Conservation (phyloP, 352 stramenopile species). For the Phytophthora colocasiae region DNA sequence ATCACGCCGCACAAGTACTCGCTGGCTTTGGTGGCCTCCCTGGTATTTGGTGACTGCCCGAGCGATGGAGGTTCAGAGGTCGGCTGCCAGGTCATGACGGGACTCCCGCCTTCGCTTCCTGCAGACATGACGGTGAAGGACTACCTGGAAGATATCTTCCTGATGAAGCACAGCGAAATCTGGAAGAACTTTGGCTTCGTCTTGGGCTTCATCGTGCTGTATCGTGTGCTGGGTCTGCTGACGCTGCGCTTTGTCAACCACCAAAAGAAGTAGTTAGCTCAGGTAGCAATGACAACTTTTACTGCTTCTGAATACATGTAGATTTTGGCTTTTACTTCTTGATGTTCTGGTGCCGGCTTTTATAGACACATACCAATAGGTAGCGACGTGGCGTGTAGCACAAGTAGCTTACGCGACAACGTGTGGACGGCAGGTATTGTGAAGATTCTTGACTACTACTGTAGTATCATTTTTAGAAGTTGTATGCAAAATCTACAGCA, state of each 20-base stretch:
- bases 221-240: constrained; percentile 22
- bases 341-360: no score
- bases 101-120: constrained; percentile 31
- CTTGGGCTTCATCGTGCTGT: constrained; percentile 36
- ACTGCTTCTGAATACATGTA: no score
- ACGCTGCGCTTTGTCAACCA: constrained; percentile 38
- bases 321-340: no score
- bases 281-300: no score
- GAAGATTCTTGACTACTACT: no score
- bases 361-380: no score
- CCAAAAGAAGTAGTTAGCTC: constrained; percentile 44
- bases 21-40: constrained; percentile 5
- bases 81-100: constrained; percentile 41
- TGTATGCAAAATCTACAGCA: no score
- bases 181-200: constrained; percentile 35
- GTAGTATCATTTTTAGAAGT: no score
- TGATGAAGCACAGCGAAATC: constrained; percentile 44
- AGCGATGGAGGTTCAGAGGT: constrained; percentile 27
- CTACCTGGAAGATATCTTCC: constrained; percentile 38
- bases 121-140: constrained; percentile 37
- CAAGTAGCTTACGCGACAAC: no score
- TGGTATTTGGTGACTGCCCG: constrained; percentile 28
- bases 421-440: no score
- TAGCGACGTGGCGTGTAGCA: no score
- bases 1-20: constrained; percentile 31